Evolutionary conservation across 1,139 yeast genomes (phyloP).

Genomic region (Magnusiomyces paraingens): DNA sequence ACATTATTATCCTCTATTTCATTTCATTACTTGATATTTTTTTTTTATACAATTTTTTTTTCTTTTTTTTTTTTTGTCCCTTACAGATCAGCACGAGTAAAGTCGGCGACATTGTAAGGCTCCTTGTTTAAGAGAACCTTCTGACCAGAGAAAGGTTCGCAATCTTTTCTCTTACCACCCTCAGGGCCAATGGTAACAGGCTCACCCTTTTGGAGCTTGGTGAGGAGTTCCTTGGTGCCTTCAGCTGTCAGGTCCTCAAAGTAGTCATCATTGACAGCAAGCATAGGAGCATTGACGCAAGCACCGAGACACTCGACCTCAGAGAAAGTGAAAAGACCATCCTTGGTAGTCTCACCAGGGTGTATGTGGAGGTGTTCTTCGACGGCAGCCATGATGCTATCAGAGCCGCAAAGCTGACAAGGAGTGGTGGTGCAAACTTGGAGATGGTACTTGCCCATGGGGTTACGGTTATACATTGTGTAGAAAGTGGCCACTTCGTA

Average conservation of each 20-base stretch:
- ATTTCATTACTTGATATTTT: neutral
- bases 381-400: slow-evolving; percentile 67
- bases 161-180: slow-evolving; percentile 52
- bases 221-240: slow-evolving; percentile 54
- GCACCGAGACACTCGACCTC: slow-evolving; percentile 94
- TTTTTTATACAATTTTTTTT: neutral
- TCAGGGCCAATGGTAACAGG: slow-evolving; percentile 61
- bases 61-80: neutral
- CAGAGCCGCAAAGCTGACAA: slow-evolving; percentile 81
- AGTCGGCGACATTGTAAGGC: slow-evolving; percentile 61
- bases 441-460: slow-evolving; percentile 78
- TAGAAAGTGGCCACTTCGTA: slow-evolving; percentile 91
- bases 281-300: slow-evolving; percentile 87
- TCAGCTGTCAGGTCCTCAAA: slow-evolving; percentile 77
- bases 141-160: slow-evolving; percentile 73
- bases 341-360: slow-evolving; percentile 76
- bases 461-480: slow-evolving; percentile 85
- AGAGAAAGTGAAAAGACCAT: slow-evolving; percentile 71
- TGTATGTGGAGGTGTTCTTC: slow-evolving; percentile 54
- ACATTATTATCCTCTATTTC: neutral
- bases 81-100: slow-evolving; percentile 40
- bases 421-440: slow-evolving; percentile 91
- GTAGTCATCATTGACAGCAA: slow-evolving; percentile 77
- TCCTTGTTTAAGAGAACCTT: slow-evolving; percentile 55
- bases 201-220: slow-evolving; percentile 60